phyloP scores from a whole-genome alignment of 2,329 filamentous ascomycete genomes.

The Pyrenochaeta sp. region DNA sequence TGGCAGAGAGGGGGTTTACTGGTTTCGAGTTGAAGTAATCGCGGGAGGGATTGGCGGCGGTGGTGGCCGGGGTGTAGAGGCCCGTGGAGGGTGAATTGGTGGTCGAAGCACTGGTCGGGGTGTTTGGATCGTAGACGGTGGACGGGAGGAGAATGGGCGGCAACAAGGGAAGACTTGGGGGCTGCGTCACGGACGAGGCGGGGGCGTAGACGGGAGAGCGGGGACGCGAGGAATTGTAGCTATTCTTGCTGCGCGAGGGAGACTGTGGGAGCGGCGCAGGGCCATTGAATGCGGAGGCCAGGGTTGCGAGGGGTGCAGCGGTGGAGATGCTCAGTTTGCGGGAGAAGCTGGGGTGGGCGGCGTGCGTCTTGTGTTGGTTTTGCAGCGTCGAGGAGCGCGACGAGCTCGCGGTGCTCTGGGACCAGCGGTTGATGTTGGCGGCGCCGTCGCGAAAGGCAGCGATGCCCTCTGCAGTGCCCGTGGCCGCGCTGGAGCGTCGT shows the following conservation, averaged over 20 bases:
- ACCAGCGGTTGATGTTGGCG: constrained; percentile 64
- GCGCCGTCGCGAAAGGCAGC: constrained; percentile 53
- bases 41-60: constrained; percentile 28
- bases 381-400: constrained; percentile 52
- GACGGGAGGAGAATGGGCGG: constrained; percentile 41
- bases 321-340: constrained; percentile 50
- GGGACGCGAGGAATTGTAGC: constrained; percentile 40
- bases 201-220: constrained; percentile 43
- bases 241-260: constrained; percentile 36
- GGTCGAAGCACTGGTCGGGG: constrained; percentile 39
- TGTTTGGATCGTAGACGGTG: constrained; percentile 48
- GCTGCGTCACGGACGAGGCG: constrained; percentile 38
- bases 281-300: constrained; percentile 37
- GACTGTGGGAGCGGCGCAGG: constrained; percentile 42
- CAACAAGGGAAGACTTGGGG: constrained; percentile 41
- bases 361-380: constrained; percentile 29
- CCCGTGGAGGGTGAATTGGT: constrained; percentile 43
- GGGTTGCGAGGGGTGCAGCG: constrained; percentile 32
- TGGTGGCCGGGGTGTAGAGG: constrained; percentile 42
- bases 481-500: constrained; percentile 52
- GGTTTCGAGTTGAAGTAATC: constrained; percentile 51
- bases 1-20: constrained; percentile 15
- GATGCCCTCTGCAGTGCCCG: constrained; percentile 49
- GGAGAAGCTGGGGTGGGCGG: constrained; percentile 39
- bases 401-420: constrained; percentile 63